Base-by-base conservation (phyloP, 2,329 filamentous ascomycete genomes). In the Xylaria sp. region DNA sequence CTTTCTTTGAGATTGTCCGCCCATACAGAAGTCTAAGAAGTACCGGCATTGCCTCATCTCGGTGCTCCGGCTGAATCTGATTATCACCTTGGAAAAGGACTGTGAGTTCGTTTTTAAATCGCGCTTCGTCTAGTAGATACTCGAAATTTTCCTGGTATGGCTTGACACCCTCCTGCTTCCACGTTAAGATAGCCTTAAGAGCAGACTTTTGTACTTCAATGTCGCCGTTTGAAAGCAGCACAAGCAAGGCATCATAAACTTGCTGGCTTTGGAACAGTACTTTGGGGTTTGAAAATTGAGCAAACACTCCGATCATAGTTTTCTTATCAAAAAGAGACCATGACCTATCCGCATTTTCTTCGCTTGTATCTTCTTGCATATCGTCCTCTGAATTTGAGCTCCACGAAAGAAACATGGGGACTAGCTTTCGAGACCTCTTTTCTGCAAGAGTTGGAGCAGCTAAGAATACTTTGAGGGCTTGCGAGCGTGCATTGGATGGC, bases 51-150 rank as follows among this genome's bases (percentile, higher is more conserved):
- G 98, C 81, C 54, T 89, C 87, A 3, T 83, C 76, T 9, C 92
- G 89, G 76, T 99, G 93, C 60, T 91, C 88, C 6, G 90, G 83
- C 72, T 91, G 90, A 72, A 98, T 91, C 63, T 90, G 81, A 66
- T 90, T 90, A 21, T 92, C 90, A 18, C 91, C 88, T 76, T 93
- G 91, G 62, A 99, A 87, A 72, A 99, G 92, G 4, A 96, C 89
- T 0, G 93, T 91, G n/a, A 99, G 86, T 78, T 98, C 95, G 76
- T 98, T 96, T 76, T 94, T 93, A 81, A 98, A 97, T 58, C 93
- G 88, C 27, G 92, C 90, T 71, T 98, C 96, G 73, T 99, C 96
- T 9, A 98, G 87, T 1, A 99, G 84, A 74, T 93, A 94, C 70
- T 93, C 87, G 27, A 99, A 81, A 73, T 94, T 93, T 73, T 98